Conservation (phyloP, 306 rosid species). For the Quercus mongolica region DNA sequence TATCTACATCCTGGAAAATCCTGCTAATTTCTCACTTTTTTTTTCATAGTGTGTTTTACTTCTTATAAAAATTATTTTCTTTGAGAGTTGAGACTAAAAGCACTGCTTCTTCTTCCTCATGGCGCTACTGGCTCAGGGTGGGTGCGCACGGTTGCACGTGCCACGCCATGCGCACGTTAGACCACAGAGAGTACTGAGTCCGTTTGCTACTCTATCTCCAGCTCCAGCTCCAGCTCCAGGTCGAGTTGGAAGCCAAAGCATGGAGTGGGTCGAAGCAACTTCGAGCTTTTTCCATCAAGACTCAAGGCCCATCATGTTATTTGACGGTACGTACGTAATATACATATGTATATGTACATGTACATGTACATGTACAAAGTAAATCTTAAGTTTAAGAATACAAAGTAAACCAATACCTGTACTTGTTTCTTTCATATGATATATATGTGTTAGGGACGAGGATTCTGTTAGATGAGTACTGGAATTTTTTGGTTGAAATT, state of each 20-base stretch:
- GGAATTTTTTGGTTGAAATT: neutral
- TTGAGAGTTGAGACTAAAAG: neutral
- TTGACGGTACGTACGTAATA: conserved; percentile 52
- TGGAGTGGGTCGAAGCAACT: conserved; percentile 71
- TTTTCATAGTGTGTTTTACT: neutral
- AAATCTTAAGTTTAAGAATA: no score
- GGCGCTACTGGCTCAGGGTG: conserved; percentile 57
- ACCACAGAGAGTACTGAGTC: conserved; percentile 14
- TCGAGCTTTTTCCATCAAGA: conserved; percentile 69
- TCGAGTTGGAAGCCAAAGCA: conserved; percentile 17
- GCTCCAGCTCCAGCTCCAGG: no score
- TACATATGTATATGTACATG: no score
- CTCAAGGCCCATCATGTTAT: conserved; percentile 85
- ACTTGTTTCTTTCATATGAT: no score
- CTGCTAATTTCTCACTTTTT: neutral
- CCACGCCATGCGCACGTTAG: conserved; percentile 22
- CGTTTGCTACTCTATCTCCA: conserved; percentile 53
- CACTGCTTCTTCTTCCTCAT: neutral
- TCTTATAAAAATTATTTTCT: no score
- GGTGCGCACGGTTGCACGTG: conserved; percentile 21
- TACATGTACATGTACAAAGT: no score
- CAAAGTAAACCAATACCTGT: no score
- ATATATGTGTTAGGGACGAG: no score
- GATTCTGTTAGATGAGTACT: no score
- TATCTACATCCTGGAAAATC: neutral